Conservation (phyloP, 495 filamentous ascomycete species). For the Chlorociboria aeruginascens region DNA sequence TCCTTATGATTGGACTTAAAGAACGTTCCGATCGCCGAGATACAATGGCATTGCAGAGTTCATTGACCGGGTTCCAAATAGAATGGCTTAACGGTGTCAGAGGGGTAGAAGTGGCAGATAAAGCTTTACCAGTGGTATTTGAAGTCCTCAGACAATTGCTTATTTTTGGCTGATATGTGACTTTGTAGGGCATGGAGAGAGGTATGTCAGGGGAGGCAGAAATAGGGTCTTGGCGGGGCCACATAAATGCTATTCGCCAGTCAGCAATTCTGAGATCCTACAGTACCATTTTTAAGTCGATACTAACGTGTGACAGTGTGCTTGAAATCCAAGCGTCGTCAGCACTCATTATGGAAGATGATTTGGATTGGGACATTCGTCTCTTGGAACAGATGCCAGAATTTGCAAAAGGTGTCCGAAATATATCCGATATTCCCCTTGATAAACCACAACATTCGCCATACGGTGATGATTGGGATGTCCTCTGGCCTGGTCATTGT, state of each 20-base stretch:
- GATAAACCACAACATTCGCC: conserved; percentile 25
- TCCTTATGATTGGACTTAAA: conserved; percentile 24
- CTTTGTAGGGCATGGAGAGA: neutral
- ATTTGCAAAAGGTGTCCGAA: conserved; percentile 19
- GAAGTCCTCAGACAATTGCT: neutral
- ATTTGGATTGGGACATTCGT: conserved; percentile 35
- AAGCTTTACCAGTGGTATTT: conserved; percentile 18
- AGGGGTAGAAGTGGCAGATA: conserved; percentile 21
- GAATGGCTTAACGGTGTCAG: conserved; percentile 27
- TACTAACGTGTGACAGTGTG: conserved; percentile 14
- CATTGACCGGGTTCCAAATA: conserved; percentile 24
- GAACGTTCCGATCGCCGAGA: conserved; percentile 30
- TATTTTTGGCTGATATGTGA: neutral
- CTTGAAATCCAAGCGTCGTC: conserved; percentile 28
- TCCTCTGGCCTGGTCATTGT: conserved; percentile 46
- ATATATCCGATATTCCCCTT: conserved; percentile 11
- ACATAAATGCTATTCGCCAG: conserved; percentile 25
- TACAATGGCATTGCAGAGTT: conserved; percentile 23
- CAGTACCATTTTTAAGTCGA: neutral
- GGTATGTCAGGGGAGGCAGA: conserved; percentile 14
- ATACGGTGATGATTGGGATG: conserved; percentile 47
- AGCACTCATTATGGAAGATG: conserved; percentile 36
- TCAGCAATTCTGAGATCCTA: conserved; percentile 4
- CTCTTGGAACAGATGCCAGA: conserved; percentile 25
- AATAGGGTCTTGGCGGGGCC: conserved; percentile 26